Evolutionary conservation across 225 moss, liverwort and hornwort genomes (phyloP).

Genomic region (Sphagnum contortum): DNA sequence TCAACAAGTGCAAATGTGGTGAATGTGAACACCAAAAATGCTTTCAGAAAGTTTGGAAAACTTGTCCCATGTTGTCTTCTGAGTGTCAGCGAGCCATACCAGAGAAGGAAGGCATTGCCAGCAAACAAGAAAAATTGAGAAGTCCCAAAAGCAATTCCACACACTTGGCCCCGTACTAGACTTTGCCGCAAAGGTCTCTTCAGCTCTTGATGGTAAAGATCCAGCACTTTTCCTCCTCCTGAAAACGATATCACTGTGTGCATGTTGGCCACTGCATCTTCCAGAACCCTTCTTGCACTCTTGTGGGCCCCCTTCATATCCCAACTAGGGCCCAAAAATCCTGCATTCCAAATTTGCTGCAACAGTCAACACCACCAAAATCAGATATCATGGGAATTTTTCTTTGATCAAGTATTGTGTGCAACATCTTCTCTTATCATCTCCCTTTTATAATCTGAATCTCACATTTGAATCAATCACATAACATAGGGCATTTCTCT

Average conservation of each 20-base stretch:
- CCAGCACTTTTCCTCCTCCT: conserved; percentile 59
- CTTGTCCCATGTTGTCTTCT: conserved; percentile 15
- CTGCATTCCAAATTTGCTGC: conserved; percentile 81
- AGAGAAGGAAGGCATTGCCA: conserved; percentile 60
- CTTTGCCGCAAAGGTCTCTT: conserved; percentile 50
- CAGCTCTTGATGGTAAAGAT: conserved; percentile 63
- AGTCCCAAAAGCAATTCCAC: conserved; percentile 51
- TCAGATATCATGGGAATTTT: neutral
- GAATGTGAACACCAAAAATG: conserved; percentile 65
- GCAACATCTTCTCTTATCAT: no score
- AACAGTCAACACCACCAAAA: neutral
- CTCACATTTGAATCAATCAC: no score
- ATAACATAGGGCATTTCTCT: no score
- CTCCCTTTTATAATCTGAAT: no score
- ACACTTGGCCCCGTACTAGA: conserved; percentile 53
- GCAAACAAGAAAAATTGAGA: conserved; percentile 69
- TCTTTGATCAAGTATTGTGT: no score
- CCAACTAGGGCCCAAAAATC: conserved; percentile 38
- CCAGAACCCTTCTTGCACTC: conserved; percentile 51
- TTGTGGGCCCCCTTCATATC: conserved; percentile 64
- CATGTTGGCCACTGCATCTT: conserved; percentile 76
- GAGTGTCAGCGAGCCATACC: conserved; percentile 42
- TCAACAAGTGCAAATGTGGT: conserved; percentile 70
- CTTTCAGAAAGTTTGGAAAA: conserved; percentile 61
- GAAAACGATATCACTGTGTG: conserved; percentile 73